Conservation (phyloP, 2,329 filamentous ascomycete species). For the Penicillium sclerotiorum region DNA sequence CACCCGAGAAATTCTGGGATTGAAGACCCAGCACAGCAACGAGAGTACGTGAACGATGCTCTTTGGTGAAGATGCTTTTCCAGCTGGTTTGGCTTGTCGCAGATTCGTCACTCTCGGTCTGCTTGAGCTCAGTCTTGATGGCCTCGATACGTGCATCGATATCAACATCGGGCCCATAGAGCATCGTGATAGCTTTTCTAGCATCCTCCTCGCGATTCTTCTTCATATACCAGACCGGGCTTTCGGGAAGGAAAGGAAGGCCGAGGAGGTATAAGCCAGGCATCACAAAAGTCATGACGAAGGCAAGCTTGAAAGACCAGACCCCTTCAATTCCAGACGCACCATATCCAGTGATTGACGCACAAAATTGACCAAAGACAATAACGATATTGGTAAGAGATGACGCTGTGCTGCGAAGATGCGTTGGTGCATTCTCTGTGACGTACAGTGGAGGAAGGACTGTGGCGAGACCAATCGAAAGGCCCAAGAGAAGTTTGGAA, state of each 20-base stretch:
- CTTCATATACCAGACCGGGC: constrained; percentile 13
- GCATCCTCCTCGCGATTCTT: constrained; percentile 9
- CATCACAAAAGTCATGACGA: constrained; percentile 10
- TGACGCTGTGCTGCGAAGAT: constrained; percentile 9
- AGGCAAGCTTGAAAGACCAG: constrained; percentile 11
- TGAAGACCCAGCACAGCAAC: constrained; percentile 12
- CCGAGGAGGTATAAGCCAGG: constrained; percentile 7
- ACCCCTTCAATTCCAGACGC: constrained; percentile 6
- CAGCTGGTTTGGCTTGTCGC: constrained; percentile 8
- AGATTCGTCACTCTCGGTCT: constrained; percentile 4
- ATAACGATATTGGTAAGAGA: constrained; percentile 14
- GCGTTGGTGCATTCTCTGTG: constrained; percentile 12
- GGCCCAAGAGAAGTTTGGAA: constrained; percentile 10
- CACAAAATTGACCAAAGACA: constrained; percentile 11
- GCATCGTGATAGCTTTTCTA: constrained; percentile 8
- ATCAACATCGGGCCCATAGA: constrained; percentile 6
- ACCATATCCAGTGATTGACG: constrained; percentile 11
- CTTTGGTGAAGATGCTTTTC: constrained; percentile 11
- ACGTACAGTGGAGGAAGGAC: constrained; percentile 13
- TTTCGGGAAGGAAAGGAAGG: constrained; percentile 13
- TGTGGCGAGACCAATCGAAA: constrained; percentile 10
- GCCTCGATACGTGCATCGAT: background rate
- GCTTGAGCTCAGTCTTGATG: background rate
- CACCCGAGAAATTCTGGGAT: constrained; percentile 10
- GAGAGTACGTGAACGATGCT: constrained; percentile 11